Conservation (phyloP, 2,329 filamentous ascomycete genomes). For the Fusarium bulbicola region DNA sequence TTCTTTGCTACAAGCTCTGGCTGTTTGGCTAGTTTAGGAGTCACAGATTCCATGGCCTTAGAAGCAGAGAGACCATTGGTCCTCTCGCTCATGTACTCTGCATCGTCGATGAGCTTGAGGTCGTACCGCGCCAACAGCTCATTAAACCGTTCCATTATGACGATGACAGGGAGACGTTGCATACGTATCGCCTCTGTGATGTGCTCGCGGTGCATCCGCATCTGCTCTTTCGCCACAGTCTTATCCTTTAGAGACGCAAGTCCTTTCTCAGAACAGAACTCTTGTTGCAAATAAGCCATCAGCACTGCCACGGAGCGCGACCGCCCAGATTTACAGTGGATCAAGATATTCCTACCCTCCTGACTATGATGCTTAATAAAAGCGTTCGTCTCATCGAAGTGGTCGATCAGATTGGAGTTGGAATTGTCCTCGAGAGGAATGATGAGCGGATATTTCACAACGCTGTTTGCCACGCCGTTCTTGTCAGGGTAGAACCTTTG, state of each 20-base stretch:
- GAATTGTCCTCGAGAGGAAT: neutral
- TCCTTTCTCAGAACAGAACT: neutral
- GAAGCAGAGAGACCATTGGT: rapidly evolving
- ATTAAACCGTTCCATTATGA: neutral
- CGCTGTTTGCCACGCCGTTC: neutral
- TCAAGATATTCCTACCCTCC: neutral
- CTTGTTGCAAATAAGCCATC: neutral
- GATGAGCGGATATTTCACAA: neutral
- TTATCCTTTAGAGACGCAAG: neutral
- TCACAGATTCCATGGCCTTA: rapidly evolving
- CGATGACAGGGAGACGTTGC: neutral
- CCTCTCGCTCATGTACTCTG: neutral
- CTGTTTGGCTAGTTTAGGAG: rapidly evolving
- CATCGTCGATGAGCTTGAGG: neutral
- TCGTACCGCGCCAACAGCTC: neutral
- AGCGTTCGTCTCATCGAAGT: neutral
- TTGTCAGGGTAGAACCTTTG: neutral
- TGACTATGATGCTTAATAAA: neutral
- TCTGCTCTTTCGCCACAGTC: neutral
- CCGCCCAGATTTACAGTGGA: neutral
- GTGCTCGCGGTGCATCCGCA: neutral
- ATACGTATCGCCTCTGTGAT: neutral
- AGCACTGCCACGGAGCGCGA: neutral
- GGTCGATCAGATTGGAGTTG: neutral
- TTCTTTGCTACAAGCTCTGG: neutral